Evolutionary conservation across 1,139 yeast genomes (phyloP).

Genomic region (Wickerhamomyces sp.): DNA sequence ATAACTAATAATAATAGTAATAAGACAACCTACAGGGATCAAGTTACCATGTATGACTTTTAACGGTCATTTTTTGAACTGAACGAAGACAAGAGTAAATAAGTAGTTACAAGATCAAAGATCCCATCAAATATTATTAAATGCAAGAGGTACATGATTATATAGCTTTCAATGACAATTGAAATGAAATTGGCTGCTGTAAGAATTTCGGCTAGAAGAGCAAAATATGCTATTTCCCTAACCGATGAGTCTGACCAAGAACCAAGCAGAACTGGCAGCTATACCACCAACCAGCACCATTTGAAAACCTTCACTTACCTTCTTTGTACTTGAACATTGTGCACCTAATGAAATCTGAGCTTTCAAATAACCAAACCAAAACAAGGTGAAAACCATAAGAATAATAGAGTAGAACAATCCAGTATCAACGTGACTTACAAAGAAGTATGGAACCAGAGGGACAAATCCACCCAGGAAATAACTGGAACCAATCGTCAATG

Average conservation of each 20-base stretch:
- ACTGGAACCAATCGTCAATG: slow-evolving; percentile 69
- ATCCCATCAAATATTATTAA: too few species aligned
- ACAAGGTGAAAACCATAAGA: slow-evolving; percentile 81
- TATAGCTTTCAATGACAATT: too few species aligned
- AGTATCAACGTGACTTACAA: slow-evolving; percentile 62
- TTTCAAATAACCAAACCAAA: slow-evolving; percentile 81
- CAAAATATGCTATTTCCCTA: too few species aligned
- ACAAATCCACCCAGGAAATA: slow-evolving; percentile 76
- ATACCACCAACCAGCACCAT: slow-evolving; percentile 91
- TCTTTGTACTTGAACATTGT: slow-evolving; percentile 57
- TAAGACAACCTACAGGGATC: too few species aligned
- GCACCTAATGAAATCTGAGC: slow-evolving; percentile 81
- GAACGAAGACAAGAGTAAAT: too few species aligned
- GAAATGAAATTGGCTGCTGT: too few species aligned
- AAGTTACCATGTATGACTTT: too few species aligned
- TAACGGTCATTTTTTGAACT: too few species aligned
- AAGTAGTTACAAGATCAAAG: too few species aligned
- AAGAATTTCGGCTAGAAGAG: too few species aligned
- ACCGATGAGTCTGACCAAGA: slow-evolving; percentile 72
- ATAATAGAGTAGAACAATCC: slow-evolving; percentile 74
- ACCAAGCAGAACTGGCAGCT: slow-evolving; percentile 98
- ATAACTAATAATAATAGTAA: too few species aligned
- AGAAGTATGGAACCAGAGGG: slow-evolving; percentile 74
- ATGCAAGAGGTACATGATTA: too few species aligned
- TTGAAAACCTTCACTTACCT: slow-evolving; percentile 75